Base-by-base conservation (phyloP, 2,329 filamentous ascomycete species). In the Hymenoscyphus occultus region DNA sequence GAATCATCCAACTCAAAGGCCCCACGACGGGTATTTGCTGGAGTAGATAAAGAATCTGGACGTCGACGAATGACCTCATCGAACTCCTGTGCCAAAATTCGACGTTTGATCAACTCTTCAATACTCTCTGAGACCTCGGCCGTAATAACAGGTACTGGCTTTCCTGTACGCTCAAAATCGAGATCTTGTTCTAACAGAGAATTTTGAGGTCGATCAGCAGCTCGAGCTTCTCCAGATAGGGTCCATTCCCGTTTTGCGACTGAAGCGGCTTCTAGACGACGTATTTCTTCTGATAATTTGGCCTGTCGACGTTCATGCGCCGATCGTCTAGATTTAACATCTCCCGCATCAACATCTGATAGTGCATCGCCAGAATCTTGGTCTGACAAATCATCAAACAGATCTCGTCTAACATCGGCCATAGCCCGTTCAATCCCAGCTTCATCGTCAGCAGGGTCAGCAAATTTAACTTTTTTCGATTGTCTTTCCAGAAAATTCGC, bases 91-190 rank as follows among this genome's bases (percentile, higher is more conserved):
- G 91, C 88, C 14, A 98, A 80, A 71, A 99, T 97, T 60, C 95
- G 90, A 48, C 92, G 87, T 79, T 98, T 98, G 80, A 99, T 93
- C 65, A 99, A 85, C 40, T 91, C 90, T 78, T 99, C 95, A 64
- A 99, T 96, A 72, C 89, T 88, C 77, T 97, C 93, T 62, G 88
- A 96, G 51, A 96, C 84, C 77, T 97, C 93, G 54, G 91, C 89
- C 0, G 95, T 98, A 76, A 97, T 93, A 67, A 98, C 91, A 1
- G 94, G 92, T 0, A 98, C 90, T 0, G 95, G 94, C 77, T 98
- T 99, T 74, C 95, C 95, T 28, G 92, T 87, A 72, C 96, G 88
- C 79, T 99, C 95, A 75, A 98, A 99, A 70, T 98, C 94, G 32
- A 99, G 84, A 73, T 98, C 93, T 79, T 98, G 88, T 75, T 98